Evolutionary conservation across 371 early-diverging fungal genomes (phyloP), one percentile per base, ranked within the genome.

Genomic region (Sporodiniella umbellata): DNA sequence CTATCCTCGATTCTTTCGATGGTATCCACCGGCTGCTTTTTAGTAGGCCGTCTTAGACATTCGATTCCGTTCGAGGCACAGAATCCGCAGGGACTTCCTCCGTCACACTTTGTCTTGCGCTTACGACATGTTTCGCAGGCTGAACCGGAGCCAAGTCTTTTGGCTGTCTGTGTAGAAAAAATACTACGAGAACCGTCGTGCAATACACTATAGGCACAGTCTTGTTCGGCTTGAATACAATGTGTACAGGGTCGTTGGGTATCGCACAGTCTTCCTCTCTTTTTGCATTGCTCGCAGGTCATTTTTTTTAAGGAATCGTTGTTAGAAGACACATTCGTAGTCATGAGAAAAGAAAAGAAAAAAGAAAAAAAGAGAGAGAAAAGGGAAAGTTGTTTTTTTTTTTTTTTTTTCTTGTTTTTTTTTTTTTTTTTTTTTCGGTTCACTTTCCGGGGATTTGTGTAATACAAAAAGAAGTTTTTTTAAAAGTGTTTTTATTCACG

Each of bases 1-100:
- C 77, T 64, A 49, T 77, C 77, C 35, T 77, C 73, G 10, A 75
- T 75, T 25, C 72, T 56, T 45, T 75, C 76, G 48, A 77, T 72
- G n/a, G 77, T 57, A 47, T 61, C 68, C 12, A 30, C 24, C 8
- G 58, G 48, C 24, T 42, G 33, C 18, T 38, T 18, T 42, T 54
- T 44, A 12, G 47, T 48, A 21, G 62, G 45, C 33, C 62, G 62
- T 31, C 77, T 62, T 8, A 71, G 64, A 45, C 77, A 77, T 39
- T 70, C 73, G 25, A 73, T 47, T n/a, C 64, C 58, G 23, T 73
- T 73, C 24, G 64, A 43, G 1, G 56, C 54, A 64, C 68, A 68
- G 47, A 55, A 68, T 17, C 30, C 48, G 45, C 68, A 68, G 18
- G 68, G 68, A 45, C 45, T 58, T 6, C 55, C 58, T 15, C 64